Evolutionary conservation across 768 basidiomycete species (phyloP), one percentile per base, ranked within the genome.

Genomic region (Fomitopsis serialis): DNA sequence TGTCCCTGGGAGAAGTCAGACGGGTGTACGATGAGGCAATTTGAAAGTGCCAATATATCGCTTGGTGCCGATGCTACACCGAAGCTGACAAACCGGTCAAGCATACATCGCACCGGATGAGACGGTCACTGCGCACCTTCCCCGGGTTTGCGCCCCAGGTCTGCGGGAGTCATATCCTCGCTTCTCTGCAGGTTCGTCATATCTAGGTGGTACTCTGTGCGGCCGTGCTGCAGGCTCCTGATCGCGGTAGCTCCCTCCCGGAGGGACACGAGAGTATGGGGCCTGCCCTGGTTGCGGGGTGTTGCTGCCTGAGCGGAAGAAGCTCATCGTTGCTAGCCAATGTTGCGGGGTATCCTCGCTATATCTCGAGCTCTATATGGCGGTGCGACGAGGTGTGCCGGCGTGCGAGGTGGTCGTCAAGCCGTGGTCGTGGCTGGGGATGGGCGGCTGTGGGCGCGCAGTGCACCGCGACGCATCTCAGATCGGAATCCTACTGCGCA

Each of bases 21-120:
- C 1, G 87, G 82, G 67, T 89, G 74, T 25, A 92, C 90, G 42
- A 95, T 80, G 15, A 96, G 65, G 59, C 90, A 84, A 67, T 95
- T 96, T 17, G 82, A 78, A 54, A 92, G 73, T 0, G 92, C 93
- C 23, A 92, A 77, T 12, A 24, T 21, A 17, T 71, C 66, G 58
- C 49, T 70, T 0, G 68, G 67, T 21, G 49, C 27, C 21, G 58
- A 27, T 23, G 58, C 58, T 1, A 70, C 68, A 1, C 53, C 29
- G 48, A 63, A 69, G 0, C 67, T 70, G 48, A 34, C 10, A n/a
- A 22, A 8, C 13, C 25, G 8, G 13, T 49, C 3, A 53, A 36
- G 42, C 10, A 5, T n/a, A 34, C 32, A 17, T 3, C 8, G 10
- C 24, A 24, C 23, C 13, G 23, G 22, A 12, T 12, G 29, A 27